Base-by-base conservation (phyloP, 2,329 filamentous ascomycete species). In the Penicillium expansum region DNA sequence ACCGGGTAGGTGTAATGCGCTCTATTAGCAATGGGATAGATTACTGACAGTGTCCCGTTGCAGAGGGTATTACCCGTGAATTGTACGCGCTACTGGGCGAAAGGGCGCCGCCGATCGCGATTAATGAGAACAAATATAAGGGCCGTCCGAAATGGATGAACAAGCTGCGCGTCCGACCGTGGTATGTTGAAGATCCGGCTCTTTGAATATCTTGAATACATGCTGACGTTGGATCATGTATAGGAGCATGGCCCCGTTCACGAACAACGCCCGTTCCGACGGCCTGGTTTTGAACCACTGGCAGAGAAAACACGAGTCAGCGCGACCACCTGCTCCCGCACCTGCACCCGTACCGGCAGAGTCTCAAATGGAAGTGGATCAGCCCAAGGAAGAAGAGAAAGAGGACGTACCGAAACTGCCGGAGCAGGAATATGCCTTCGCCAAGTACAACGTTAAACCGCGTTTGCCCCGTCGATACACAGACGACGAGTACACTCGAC, bases 401-500 rank as follows among this genome's bases (percentile, higher is more conserved):
- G 61, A 70, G 66, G 67, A 72, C 7, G 55, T 67, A 4, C 60
- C 67, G 1, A 70, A 72, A 37, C 60, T 67, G 11, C 58, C 62
- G 48, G 78, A 82, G 60, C 73, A 78, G 43, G 78, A 79, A 60
- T 83, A 82, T 59, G 70, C 80, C 2, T 97, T 94, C 74, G 86
- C 90, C 47, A 96, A 93, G 71, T 97, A 89, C 81, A 95, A 97
- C 70, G 86, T 96, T 53, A 83, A 88, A 62, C 84, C 93, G 14
- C 83, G 88, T 4, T 81, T 92, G 35, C 91, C 92, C 0, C 82
- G 86, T 58, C 68, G 69, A 61, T 97, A 97, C 74, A 91, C 85
- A 59, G 89, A 95, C 61, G 90, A 92, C 61, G 88, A 96, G 71
- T 99, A 99, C 75, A 83, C 87, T 58, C 81, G 85, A 56, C 85